These are phyloP conservation scores for Penicillium angulare DNA, from an alignment of 495 filamentous ascomycete genomes.

Conservation along the genomic window DNA sequence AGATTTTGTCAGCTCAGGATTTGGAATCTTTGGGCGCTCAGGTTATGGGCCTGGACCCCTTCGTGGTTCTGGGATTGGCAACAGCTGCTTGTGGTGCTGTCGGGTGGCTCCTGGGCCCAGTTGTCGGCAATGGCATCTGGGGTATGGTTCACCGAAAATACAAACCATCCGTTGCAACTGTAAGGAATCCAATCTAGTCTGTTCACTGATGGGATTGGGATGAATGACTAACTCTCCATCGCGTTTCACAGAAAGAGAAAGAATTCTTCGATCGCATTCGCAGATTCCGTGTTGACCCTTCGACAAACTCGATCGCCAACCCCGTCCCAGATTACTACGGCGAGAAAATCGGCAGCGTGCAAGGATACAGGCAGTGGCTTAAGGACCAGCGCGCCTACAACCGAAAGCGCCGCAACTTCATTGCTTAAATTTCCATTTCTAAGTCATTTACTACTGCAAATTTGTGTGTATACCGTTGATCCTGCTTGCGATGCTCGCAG, in stretches of 20 bases:
- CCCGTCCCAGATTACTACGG: slow-evolving; percentile 72
- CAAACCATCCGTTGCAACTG: slow-evolving; percentile 63
- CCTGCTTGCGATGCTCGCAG: slow-evolving; percentile 3
- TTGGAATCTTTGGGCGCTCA: slow-evolving; percentile 66
- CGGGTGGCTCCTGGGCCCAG: slow-evolving; percentile 85
- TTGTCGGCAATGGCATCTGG: slow-evolving; percentile 74
- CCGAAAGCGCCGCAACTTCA: slow-evolving; percentile 74
- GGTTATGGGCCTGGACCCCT: slow-evolving; percentile 77
- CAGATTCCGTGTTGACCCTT: slow-evolving; percentile 85
- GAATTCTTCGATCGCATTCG: slow-evolving; percentile 88
- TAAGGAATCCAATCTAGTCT: slow-evolving; percentile 35
- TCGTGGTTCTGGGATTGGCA: slow-evolving; percentile 76
- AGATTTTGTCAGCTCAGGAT: slow-evolving; percentile 61
- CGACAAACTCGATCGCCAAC: slow-evolving; percentile 62
- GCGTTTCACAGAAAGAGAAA: slow-evolving; percentile 71
- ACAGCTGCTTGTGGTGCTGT: slow-evolving; percentile 67
- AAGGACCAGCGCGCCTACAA: slow-evolving; percentile 98
- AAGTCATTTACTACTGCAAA: slow-evolving; percentile 7
- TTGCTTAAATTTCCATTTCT: slow-evolving; percentile 25
- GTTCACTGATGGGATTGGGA: not conserved
- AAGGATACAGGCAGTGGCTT: slow-evolving; percentile 88
- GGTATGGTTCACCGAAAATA: slow-evolving; percentile 63
- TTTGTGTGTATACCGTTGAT: slow-evolving; percentile 26
- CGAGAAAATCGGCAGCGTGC: slow-evolving; percentile 93
- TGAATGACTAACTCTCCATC: not conserved